Conservation (phyloP, 441 rosid species). For the Mallotus repandus region DNA sequence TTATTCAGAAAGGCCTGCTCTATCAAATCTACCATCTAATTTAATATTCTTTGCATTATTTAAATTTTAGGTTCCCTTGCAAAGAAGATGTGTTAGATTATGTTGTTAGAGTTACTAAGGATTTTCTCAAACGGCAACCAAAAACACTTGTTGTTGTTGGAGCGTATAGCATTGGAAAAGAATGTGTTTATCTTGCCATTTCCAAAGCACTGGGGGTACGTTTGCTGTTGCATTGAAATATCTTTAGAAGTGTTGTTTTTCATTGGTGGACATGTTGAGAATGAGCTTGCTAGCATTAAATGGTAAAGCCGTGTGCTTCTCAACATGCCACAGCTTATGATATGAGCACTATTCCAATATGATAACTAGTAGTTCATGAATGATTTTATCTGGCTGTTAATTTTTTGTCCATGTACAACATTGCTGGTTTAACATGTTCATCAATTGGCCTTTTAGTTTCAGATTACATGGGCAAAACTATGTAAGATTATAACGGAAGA, state of each 20-base stretch:
- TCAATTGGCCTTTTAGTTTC: neutral
- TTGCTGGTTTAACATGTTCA: neutral
- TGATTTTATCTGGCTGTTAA: neutral
- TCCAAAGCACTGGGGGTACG: conserved; percentile 74
- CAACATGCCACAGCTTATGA: neutral
- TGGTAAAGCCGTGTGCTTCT: neutral
- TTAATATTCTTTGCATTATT: neutral
- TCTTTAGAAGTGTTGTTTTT: neutral
- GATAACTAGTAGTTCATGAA: neutral
- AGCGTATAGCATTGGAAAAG: conserved; percentile 84
- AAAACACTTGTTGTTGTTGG: conserved; percentile 73
- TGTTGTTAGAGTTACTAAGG: conserved; percentile 55
- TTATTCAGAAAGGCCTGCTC: neutral
- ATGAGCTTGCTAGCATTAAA: neutral
- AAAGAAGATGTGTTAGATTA: conserved; percentile 68
- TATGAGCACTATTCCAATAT: neutral
- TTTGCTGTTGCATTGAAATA: conserved; percentile 9
- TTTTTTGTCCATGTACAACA: neutral
- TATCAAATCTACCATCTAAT: neutral
- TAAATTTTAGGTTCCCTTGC: conserved; percentile 60
- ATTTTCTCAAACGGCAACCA: conserved; percentile 57
- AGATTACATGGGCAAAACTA: neutral
- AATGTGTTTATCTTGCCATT: conserved; percentile 74
- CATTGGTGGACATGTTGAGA: neutral
- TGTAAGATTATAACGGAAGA: neutral